Conservation (phyloP, 495 filamentous ascomycete species). For the Neurospora tetrasperma region DNA sequence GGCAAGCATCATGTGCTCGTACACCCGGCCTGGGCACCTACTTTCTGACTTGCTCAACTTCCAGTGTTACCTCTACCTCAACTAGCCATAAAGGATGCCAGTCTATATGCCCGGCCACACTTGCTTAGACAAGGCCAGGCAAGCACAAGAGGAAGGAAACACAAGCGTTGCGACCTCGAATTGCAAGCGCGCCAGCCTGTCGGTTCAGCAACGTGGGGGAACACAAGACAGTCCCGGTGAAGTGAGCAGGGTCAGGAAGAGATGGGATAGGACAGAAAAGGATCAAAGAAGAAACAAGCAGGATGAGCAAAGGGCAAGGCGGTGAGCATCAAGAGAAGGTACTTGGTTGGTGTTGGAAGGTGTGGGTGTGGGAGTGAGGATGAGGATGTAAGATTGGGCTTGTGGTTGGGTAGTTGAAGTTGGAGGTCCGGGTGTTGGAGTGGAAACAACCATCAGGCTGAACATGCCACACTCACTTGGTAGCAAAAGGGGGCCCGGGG, state of each 20-base stretch:
- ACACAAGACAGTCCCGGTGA: not conserved
- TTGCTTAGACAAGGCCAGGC: not conserved
- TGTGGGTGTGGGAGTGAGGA: not conserved
- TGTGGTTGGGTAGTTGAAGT: constrained; percentile 7
- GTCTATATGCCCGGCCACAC: not conserved
- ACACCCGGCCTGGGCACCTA: not conserved
- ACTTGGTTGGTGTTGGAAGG: not conserved
- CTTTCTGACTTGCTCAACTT: not conserved
- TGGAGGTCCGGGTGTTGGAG: not conserved
- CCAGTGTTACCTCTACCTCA: not conserved
- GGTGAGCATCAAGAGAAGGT: not conserved
- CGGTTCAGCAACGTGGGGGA: constrained; percentile 1
- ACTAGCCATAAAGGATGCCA: not conserved
- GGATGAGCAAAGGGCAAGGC: not conserved
- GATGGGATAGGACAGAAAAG: not conserved
- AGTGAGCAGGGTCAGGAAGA: not conserved
- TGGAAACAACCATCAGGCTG: constrained; percentile 4
- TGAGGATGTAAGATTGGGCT: not conserved
- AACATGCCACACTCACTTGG: constrained; percentile 6
- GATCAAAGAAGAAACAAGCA: not conserved
- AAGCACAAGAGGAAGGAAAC: not conserved
- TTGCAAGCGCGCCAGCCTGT: not conserved
- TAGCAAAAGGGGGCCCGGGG: constrained; percentile 2
- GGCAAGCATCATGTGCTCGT: not conserved
- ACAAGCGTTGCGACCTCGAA: not conserved